Evolutionary conservation across 164 flowering plant species (phyloP).

Genomic region (Chimonanthus salicifolius): DNA sequence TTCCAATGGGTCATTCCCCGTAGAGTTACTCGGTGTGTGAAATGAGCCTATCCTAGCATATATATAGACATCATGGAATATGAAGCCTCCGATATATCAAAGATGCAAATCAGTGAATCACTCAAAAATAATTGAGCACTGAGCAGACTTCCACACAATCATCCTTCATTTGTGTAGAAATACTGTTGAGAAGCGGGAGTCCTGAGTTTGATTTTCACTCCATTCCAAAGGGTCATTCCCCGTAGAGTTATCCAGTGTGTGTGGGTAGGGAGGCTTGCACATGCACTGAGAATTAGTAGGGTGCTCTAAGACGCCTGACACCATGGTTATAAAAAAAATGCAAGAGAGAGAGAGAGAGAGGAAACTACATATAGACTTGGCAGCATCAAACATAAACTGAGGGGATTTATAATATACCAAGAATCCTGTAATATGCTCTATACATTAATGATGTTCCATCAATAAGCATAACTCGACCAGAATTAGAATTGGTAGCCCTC

Average conservation of each 20-base stretch:
- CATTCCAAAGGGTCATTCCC: not conserved
- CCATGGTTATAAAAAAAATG: too few relatives aligned
- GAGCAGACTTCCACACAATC: too few relatives aligned
- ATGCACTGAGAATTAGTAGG: too few relatives aligned
- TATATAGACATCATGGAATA: not conserved
- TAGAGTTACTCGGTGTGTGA: not conserved
- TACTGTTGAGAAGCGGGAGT: not conserved
- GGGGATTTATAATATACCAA: constrained; percentile 40
- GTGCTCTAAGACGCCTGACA: too few relatives aligned
- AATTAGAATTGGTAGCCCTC: constrained; percentile 17
- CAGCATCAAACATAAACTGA: not conserved
- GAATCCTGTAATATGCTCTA: constrained; percentile 81
- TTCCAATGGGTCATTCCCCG: not conserved
- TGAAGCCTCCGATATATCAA: not conserved
- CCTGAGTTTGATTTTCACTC: not conserved
- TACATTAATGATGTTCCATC: constrained; percentile 89
- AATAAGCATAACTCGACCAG: constrained; percentile 83
- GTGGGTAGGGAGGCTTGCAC: not conserved
- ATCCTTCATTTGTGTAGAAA: too few relatives aligned
- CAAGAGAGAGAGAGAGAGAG: not conserved
- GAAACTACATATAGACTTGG: not conserved
- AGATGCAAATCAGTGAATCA: not conserved
- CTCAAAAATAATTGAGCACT: too few relatives aligned
- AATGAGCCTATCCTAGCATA: not conserved
- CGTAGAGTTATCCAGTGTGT: too few relatives aligned